Conservation (phyloP, 2,329 filamentous ascomycete species). For the Pestalotiopsis sp. region DNA sequence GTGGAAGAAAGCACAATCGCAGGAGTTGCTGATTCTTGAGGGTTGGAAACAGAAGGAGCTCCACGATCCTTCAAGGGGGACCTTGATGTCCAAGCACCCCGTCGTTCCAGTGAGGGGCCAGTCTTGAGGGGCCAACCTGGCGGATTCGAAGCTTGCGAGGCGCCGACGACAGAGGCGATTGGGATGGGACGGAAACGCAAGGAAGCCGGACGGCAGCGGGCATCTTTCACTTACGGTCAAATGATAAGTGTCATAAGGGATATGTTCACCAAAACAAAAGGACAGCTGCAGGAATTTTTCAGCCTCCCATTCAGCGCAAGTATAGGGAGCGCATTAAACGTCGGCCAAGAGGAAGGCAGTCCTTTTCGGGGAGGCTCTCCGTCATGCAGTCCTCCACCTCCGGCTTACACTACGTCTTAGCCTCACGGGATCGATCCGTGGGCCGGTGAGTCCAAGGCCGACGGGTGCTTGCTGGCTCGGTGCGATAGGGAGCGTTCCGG, state of each 20-base stretch:
- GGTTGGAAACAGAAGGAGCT: not conserved
- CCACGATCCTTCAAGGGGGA: constrained; percentile 3
- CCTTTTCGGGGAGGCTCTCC: constrained; percentile 1
- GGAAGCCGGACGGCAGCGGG: not conserved
- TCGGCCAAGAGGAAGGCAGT: constrained; percentile 1
- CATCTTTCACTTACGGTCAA: constrained; percentile 28
- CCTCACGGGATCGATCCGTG: constrained; percentile 5
- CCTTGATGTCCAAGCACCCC: not conserved
- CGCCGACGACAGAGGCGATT: not conserved
- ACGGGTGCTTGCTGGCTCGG: not conserved
- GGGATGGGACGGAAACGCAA: not conserved
- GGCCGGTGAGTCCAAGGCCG: not conserved
- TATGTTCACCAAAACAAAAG: constrained; percentile 11
- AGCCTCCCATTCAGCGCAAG: constrained; percentile 17
- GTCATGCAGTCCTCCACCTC: constrained; percentile 1
- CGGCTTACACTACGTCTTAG: not conserved
- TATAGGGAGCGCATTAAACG: constrained; percentile 14
- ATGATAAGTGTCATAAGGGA: constrained; percentile 28
- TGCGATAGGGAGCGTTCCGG: not conserved
- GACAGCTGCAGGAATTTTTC: constrained; percentile 12
- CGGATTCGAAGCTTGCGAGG: not conserved
- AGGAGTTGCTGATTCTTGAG: not conserved
- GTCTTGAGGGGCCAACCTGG: not conserved
- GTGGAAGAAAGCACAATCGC: not conserved
- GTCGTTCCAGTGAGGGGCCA: not conserved